phyloP scores from a whole-genome alignment of 345 rosid species.

The Camelina neglecta region DNA sequence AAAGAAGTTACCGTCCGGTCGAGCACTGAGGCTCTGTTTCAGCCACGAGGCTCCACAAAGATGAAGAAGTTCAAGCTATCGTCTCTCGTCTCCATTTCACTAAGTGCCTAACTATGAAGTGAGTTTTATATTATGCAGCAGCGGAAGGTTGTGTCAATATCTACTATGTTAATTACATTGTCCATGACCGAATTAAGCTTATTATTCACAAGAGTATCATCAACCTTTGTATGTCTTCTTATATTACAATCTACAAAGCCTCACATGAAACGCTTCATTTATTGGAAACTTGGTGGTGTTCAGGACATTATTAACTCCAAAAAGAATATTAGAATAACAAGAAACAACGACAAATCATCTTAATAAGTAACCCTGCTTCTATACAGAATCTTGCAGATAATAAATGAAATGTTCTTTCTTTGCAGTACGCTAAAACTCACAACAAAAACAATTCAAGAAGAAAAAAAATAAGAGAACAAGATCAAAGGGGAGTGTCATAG shows the following conservation, averaged over 20 bases:
- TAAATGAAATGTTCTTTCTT: conserved; percentile 17
- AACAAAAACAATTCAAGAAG: conserved; percentile 7
- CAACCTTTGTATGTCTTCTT: neutral
- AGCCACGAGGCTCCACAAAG: conserved; percentile 60
- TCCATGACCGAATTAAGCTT: neutral
- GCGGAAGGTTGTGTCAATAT: conserved; percentile 4
- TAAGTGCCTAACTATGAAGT: conserved; percentile 60
- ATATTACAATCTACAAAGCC: neutral
- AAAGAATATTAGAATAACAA: neutral
- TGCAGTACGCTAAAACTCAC: neutral
- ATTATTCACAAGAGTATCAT: neutral
- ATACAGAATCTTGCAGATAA: conserved; percentile 22
- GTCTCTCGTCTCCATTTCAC: conserved; percentile 67
- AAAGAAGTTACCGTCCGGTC: conserved; percentile 79
- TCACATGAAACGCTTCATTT: neutral
- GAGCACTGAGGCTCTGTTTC: conserved; percentile 77
- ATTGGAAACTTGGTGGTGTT: neutral
- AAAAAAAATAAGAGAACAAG: conserved; percentile 19
- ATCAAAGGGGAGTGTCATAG: conserved; percentile 35
- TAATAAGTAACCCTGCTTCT: conserved; percentile 12
- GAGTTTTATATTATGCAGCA: neutral
- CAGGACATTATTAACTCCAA: neutral
- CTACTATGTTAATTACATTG: neutral
- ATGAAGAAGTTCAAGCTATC: conserved; percentile 76
- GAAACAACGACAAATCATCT: neutral